Percentiles rank a stretch among this genome's conserved stretches.
These are phyloP conservation scores for Colletotrichum nymphaeae DNA, from an alignment of 2,329 filamentous ascomycete genomes.

Conservation along the genomic window DNA sequence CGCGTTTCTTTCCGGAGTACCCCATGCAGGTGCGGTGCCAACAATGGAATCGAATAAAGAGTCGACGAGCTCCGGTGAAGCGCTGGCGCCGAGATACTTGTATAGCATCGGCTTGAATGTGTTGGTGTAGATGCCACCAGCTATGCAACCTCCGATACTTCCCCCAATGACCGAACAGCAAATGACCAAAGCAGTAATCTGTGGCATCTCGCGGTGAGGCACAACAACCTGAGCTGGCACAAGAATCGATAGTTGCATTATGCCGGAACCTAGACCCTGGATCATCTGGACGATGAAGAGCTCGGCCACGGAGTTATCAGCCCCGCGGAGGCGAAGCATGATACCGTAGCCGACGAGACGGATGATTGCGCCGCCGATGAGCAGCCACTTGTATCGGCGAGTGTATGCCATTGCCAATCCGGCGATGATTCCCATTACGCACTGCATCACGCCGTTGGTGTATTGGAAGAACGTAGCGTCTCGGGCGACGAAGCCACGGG, in stretches of 20 bases:
- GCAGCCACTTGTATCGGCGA: constrained; percentile 47
- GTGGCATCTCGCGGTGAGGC: constrained; percentile 46
- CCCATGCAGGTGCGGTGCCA: constrained; percentile 19
- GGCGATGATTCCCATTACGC: constrained; percentile 51
- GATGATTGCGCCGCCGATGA: constrained; percentile 44
- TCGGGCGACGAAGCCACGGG: constrained; percentile 43
- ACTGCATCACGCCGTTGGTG: constrained; percentile 50
- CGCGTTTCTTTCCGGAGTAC: constrained; percentile 21
- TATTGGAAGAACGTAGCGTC: constrained; percentile 45
- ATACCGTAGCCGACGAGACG: constrained; percentile 42
- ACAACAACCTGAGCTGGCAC: constrained; percentile 40
- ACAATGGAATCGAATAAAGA: constrained; percentile 27
- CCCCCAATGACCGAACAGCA: constrained; percentile 46
- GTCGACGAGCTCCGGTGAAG: constrained; percentile 2
- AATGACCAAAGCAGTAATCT: constrained; percentile 45
- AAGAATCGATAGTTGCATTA: constrained; percentile 47
- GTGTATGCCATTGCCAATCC: constrained; percentile 49
- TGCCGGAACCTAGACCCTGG: constrained; percentile 42
- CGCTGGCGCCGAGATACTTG: background rate
- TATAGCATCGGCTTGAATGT: constrained; percentile 40
- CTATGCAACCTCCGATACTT: constrained; percentile 44
- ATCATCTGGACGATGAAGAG: constrained; percentile 50
- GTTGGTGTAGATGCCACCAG: constrained; percentile 47
- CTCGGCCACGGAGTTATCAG: constrained; percentile 45
- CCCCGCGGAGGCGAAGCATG: constrained; percentile 49